Conservation (phyloP, 352 stramenopile species). For the Aphanomyces stellatus region DNA sequence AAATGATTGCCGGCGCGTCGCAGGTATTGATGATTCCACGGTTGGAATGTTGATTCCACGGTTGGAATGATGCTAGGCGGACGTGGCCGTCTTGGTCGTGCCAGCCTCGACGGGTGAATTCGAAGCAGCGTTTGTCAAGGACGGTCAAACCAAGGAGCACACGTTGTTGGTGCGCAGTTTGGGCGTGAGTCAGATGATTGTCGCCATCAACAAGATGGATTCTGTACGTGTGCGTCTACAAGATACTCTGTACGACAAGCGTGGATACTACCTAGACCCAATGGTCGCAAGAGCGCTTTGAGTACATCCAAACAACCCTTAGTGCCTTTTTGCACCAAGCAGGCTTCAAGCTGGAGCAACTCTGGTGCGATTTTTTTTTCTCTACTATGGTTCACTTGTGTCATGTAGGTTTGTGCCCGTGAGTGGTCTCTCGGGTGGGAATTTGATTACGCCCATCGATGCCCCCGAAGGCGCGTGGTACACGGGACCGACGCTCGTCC, state of each 20-base stretch:
- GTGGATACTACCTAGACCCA: no score
- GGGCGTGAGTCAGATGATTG: slow-evolving; percentile 92
- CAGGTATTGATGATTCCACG: slow-evolving; percentile 27
- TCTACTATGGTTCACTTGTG: neutral
- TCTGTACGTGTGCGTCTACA: slow-evolving; percentile 37
- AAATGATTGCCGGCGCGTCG: slow-evolving; percentile 95
- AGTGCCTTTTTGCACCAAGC: slow-evolving; percentile 61
- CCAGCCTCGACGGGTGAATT: slow-evolving; percentile 92
- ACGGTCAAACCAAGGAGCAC: slow-evolving; percentile 98
- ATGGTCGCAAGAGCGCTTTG: slow-evolving; percentile 74
- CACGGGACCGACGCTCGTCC: slow-evolving; percentile 60
- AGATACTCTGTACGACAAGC: no score
- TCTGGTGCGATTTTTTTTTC: slow-evolving; percentile 25
- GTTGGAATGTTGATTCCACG: neutral
- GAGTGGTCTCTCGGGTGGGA: slow-evolving; percentile 78
- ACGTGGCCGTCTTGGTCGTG: slow-evolving; percentile 92
- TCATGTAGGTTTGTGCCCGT: slow-evolving; percentile 66
- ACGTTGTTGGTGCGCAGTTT: slow-evolving; percentile 89
- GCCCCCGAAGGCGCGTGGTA: slow-evolving; percentile 61
- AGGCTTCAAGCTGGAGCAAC: slow-evolving; percentile 70
- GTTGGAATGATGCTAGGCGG: slow-evolving; percentile 30
- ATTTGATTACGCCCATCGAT: slow-evolving; percentile 57
- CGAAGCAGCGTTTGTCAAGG: slow-evolving; percentile 90
- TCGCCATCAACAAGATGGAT: slow-evolving; percentile 99
- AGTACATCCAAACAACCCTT: slow-evolving; percentile 65